phyloP scores from a whole-genome alignment of 768 basidiomycete genomes.

The Plicaturopsis crispa region DNA sequence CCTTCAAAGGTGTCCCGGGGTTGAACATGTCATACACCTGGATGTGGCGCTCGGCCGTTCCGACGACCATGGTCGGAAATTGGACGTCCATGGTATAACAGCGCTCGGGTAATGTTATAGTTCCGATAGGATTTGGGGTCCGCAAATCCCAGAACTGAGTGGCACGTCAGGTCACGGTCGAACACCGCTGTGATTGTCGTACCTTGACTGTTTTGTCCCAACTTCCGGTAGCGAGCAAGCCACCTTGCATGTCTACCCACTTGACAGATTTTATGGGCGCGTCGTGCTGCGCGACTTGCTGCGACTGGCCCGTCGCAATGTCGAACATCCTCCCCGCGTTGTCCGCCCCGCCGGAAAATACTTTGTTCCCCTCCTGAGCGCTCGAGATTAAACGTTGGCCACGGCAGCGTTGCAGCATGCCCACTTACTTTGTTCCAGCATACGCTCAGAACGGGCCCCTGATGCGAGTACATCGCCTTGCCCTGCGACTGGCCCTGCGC shows the following conservation, averaged over 20 bases:
- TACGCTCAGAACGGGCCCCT: constrained; percentile 81
- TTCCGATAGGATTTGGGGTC: constrained; percentile 64
- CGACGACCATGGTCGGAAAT: constrained; percentile 83
- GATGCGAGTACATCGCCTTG: constrained; percentile 86
- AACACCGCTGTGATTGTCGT: constrained; percentile 11
- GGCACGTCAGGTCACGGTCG: constrained; percentile 1
- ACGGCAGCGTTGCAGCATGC: background rate
- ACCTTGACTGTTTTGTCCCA: constrained; percentile 99
- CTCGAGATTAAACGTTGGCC: constrained; percentile 4
- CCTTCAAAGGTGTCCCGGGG: constrained; percentile 75
- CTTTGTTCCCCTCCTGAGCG: constrained; percentile 77
- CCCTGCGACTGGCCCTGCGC: constrained; percentile 74
- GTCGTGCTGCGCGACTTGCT: constrained; percentile 87
- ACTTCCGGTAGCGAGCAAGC: constrained; percentile 85
- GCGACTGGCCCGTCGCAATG: constrained; percentile 69
- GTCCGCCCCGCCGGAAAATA: constrained; percentile 91
- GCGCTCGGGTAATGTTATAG: constrained; percentile 80
- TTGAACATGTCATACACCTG: constrained; percentile 84
- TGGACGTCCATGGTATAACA: constrained; percentile 84
- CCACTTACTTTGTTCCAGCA: constrained; percentile 83
- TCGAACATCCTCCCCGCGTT: constrained; percentile 95
- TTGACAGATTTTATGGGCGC: constrained; percentile 78
- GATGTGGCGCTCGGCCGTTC: constrained; percentile 88
- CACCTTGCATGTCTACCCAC: constrained; percentile 70
- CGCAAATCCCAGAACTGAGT: constrained; percentile 90